A percentile compares a stretch with the other conserved stretches of the same genome.
phyloP scores from a whole-genome alignment of 371 early-diverging fungal species.

The Scutellospora calospora region DNA sequence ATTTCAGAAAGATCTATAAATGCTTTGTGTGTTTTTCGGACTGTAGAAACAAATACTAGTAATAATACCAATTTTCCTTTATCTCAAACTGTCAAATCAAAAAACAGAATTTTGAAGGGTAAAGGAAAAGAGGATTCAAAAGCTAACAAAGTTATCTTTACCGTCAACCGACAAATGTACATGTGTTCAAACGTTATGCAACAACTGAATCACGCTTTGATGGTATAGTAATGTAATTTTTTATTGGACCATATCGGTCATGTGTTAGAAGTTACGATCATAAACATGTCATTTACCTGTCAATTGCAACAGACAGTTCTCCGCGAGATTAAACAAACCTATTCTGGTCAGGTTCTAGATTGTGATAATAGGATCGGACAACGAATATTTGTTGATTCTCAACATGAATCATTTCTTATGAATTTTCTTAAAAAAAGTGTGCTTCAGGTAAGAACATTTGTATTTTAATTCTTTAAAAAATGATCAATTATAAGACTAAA shows the following conservation, averaged over 20 bases:
- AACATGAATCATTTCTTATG: conserved; percentile 44
- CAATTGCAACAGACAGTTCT: conserved; percentile 27
- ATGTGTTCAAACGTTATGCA: conserved; percentile 38
- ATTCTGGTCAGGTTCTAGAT: conserved; percentile 37
- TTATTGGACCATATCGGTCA: not conserved
- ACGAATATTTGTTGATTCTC: conserved; percentile 41
- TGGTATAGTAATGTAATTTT: conserved; percentile 29
- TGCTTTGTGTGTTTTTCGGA: conserved; percentile 25
- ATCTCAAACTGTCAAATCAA: not conserved
- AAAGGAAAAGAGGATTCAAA: conserved; percentile 14
- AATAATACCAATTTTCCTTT: not conserved
- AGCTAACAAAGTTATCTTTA: conserved; percentile 1
- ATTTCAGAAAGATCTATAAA: not conserved
- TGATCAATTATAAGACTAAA: not conserved
- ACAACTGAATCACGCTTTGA: conserved; percentile 28
- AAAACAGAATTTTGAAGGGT: conserved; percentile 33
- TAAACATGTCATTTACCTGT: not conserved
- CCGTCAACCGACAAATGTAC: conserved; percentile 21
- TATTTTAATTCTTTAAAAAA: not conserved
- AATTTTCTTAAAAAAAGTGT: conserved; percentile 39
- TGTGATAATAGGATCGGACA: conserved; percentile 41
- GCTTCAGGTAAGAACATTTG: conserved; percentile 30
- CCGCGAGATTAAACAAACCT: conserved; percentile 34
- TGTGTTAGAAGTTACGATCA: not conserved
- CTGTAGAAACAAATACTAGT: not conserved